Evolutionary conservation across 2,329 filamentous ascomycete species (phyloP).

Genomic region (Incumbomyces lentus): DNA sequence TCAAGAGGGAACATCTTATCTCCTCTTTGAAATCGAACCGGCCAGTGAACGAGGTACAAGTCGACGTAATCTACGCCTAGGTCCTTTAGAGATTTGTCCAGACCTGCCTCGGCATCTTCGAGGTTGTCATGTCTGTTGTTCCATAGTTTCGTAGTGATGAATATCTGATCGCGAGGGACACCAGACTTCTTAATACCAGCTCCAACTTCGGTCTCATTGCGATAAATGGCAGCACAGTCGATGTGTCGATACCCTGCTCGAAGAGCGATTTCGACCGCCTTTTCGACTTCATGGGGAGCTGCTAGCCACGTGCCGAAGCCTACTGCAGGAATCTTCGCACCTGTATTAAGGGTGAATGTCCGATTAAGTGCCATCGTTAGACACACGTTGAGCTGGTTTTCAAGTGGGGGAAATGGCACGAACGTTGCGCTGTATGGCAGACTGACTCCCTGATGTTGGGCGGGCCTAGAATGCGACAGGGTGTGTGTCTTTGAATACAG

Average conservation of each 20-base stretch:
- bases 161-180: constrained; percentile 16
- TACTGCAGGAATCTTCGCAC: constrained; percentile 26
- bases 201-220: constrained; percentile 42
- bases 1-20: constrained; percentile 38
- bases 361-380: constrained; percentile 1
- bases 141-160: constrained; percentile 54
- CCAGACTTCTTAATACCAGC: constrained; percentile 29
- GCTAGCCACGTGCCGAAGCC: constrained; percentile 19
- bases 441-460: too few species aligned
- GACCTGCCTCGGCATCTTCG: constrained; percentile 39
- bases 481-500: too few species aligned
- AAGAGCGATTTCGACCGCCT: constrained; percentile 28
- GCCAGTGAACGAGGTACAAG: constrained; percentile 44
- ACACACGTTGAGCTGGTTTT: neutral
- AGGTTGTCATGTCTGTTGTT: constrained; percentile 42
- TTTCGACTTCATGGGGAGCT: constrained; percentile 8
- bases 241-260: constrained; percentile 44
- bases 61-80: constrained; percentile 45
- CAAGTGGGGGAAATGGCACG: neutral
- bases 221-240: constrained; percentile 47
- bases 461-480: too few species aligned
- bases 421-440: too few species aligned
- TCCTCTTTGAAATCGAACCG: constrained; percentile 43
- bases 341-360: constrained; percentile 24
- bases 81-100: constrained; percentile 41